Percentiles rank a stretch among this genome's conserved stretches.
phyloP scores from a whole-genome alignment of 371 early-diverging fungal species.

The Apophysomyces variabilis region DNA sequence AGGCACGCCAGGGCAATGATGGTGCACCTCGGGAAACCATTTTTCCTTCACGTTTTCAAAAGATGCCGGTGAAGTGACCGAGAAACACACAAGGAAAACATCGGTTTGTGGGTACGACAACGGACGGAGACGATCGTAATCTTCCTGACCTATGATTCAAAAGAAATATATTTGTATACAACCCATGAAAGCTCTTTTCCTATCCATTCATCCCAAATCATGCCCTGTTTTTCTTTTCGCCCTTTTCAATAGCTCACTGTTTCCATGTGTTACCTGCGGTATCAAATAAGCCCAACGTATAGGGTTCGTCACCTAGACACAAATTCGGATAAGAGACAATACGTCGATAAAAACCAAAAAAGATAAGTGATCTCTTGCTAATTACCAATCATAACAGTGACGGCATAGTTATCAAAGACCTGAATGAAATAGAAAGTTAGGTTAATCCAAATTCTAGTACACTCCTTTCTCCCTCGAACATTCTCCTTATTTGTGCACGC shows the following conservation, averaged over 20 bases:
- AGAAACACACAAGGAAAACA: constrained; percentile 96
- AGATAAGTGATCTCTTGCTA: background rate
- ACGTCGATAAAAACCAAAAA: background rate
- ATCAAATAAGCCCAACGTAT: constrained; percentile 94
- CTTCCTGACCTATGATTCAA: constrained; percentile 80
- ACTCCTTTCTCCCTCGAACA: constrained; percentile 7
- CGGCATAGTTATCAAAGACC: constrained; percentile 99
- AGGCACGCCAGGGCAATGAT: constrained; percentile 97
- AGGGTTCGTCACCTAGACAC: constrained; percentile 73
- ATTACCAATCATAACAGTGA: constrained; percentile 96
- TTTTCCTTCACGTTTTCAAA: constrained; percentile 91
- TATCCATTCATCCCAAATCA: too few species aligned
- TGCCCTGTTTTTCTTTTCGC: background rate
- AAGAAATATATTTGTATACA: background rate
- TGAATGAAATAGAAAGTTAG: constrained; percentile 22
- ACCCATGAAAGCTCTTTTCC: too few species aligned
- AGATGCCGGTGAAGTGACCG: constrained; percentile 93
- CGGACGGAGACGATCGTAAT: constrained; percentile 97
- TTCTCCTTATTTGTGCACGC: constrained; percentile 9
- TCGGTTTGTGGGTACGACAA: constrained; percentile 94
- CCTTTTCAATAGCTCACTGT: background rate
- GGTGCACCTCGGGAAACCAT: constrained; percentile 93
- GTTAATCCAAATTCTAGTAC: background rate
- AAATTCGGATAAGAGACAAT: constrained; percentile 1
- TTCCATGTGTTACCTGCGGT: constrained; percentile 80